Conservation (phyloP, 1,139 yeast genomes). For the Saccharomyces pastorianus region DNA sequence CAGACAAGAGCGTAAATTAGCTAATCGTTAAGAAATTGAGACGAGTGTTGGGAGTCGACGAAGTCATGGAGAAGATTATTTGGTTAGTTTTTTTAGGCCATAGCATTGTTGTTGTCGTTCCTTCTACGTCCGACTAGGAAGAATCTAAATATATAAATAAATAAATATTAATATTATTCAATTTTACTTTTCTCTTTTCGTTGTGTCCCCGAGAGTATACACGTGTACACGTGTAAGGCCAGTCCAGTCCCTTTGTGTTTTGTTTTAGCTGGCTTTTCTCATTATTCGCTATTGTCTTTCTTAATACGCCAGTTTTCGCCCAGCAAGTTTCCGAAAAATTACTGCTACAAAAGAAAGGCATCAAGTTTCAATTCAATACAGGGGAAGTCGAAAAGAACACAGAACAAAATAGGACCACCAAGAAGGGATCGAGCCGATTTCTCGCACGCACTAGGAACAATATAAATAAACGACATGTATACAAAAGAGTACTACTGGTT, state of each 20-base stretch:
- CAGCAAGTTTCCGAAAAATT: not conserved
- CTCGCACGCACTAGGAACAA: too few relatives aligned
- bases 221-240: too few relatives aligned
- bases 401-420: not conserved
- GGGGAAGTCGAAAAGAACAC: not conserved
- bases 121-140: not conserved
- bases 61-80: slow-evolving; percentile 8
- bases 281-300: not conserved
- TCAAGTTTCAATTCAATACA: too few relatives aligned
- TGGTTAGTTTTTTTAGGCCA: not conserved
- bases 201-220: not conserved
- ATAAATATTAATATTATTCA: not conserved
- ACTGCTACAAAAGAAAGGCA: not conserved
- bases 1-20: slow-evolving; percentile 57
- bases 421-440: too few relatives aligned
- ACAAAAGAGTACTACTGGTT: slow-evolving; percentile 26
- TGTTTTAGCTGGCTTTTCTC: not conserved
- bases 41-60: slow-evolving; percentile 2
- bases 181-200: not conserved
- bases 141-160: not conserved
- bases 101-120: not conserved
- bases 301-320: not conserved
- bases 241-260: not conserved
- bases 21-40: slow-evolving; percentile 25
- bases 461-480: slow-evolving; percentile 9